These are phyloP conservation scores for Aureobasidium sp. DNA, from an alignment of 2,329 filamentous ascomycete species.

Conservation along the genomic window DNA sequence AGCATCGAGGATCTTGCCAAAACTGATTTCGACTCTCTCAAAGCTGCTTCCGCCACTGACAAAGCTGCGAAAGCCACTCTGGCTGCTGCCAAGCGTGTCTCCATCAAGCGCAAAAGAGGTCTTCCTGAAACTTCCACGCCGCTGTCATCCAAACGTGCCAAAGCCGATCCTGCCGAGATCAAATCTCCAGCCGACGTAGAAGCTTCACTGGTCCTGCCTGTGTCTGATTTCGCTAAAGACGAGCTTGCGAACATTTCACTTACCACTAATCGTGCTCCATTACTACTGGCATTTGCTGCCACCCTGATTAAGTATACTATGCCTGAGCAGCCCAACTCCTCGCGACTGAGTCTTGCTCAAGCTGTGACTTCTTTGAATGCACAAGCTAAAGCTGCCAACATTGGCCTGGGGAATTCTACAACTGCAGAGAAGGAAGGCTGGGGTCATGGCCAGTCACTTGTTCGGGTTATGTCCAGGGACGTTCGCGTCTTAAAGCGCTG, in stretches of 20 bases:
- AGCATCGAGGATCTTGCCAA: constrained; percentile 43
- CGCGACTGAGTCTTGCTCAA: constrained; percentile 71
- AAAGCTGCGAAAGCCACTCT: constrained; percentile 49
- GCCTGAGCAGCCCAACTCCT: constrained; percentile 79
- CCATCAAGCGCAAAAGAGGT: constrained; percentile 41
- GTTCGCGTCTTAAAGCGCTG: constrained; percentile 68
- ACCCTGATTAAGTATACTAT: constrained; percentile 69
- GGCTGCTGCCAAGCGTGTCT: constrained; percentile 47
- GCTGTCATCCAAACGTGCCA: constrained; percentile 17
- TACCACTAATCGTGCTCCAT: constrained; percentile 70
- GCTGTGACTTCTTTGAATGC: constrained; percentile 78
- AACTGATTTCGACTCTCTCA: constrained; percentile 35
- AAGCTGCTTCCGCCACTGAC: constrained; percentile 40
- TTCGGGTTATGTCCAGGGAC: constrained; percentile 65
- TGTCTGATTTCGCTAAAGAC: constrained; percentile 47
- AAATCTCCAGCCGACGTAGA: constrained; percentile 50
- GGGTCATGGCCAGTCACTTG: constrained; percentile 65
- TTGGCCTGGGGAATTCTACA: constrained; percentile 58
- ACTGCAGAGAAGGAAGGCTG: constrained; percentile 62
- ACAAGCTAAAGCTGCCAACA: constrained; percentile 62
- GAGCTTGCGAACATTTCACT: constrained; percentile 51
- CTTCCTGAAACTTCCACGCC: constrained; percentile 24
- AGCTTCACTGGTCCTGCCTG: constrained; percentile 51
- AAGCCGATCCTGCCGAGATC: constrained; percentile 11
- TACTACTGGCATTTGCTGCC: constrained; percentile 73